Base-by-base conservation (phyloP, 2,329 filamentous ascomycete species). In the Alternaria ventricosa region DNA sequence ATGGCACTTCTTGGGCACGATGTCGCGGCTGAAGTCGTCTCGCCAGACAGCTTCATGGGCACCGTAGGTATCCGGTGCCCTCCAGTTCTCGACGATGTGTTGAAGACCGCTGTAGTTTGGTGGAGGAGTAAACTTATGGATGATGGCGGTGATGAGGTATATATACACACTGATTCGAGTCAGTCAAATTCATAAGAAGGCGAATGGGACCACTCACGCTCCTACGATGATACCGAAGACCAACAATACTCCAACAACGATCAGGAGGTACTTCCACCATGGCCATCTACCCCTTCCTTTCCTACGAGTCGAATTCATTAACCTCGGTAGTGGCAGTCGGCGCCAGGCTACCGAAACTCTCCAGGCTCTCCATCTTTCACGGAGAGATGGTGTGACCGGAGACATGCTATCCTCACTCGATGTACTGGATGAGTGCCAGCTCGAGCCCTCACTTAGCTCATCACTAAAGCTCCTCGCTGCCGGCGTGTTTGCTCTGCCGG, bases 11-110 rank as follows among this genome's bases (percentile, higher is more conserved):
- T 80, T 79, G 0, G 79, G 78, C 1, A 76, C 66, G 23, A 82
- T 76, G 55, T 78, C 76, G 54, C 77, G 71, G 47, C 77, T 80
- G 64, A 81, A 77, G 58, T 80, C 76, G 8, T 80, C 77, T 20
- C 72, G 73, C 72, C 79, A 81, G n/a, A 68, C 61, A 22, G 69
- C 71, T 22, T 66, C 53, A 28, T 65, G 70, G 2, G 70, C 60
- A 25, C 68, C 71, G 18, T 68, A 63, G 6, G 44, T 43, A 36
- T 70, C 60, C 2, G 75, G 75, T 57, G 75, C 73, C 65, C 63
- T 69, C 73, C 73, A 78, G 13, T 55, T 59, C 4, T 68, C 46
- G 41, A 75, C 65, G 44, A 78, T 73, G 46, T 65, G 61, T 9
- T 73, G 68, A 5, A 78, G 67, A 13, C 74, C 72, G 55, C 64